Evolutionary conservation across 768 basidiomycete species (phyloP).

Genomic region (Trametes gibbosa): DNA sequence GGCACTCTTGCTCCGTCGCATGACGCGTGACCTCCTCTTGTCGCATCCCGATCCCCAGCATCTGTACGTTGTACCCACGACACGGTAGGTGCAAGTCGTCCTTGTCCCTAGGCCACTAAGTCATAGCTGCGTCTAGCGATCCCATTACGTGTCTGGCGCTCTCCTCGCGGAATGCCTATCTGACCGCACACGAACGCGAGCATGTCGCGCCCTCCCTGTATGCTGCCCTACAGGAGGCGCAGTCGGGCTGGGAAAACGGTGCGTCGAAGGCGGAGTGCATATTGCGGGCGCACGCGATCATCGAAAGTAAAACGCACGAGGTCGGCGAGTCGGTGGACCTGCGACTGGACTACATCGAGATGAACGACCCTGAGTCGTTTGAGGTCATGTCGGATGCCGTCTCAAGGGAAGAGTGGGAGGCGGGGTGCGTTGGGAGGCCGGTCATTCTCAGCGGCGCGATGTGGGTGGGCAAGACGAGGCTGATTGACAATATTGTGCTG

Average conservation of each 20-base stretch:
- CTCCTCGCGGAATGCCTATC: slow-evolving; percentile 88
- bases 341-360: slow-evolving; percentile 79
- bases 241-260: slow-evolving; percentile 52
- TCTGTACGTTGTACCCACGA: slow-evolving; percentile 87
- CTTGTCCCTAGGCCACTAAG: no score
- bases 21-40: slow-evolving; percentile 79
- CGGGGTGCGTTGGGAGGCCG: slow-evolving; percentile 30
- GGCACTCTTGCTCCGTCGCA: slow-evolving; percentile 75
- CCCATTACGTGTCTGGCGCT: slow-evolving; percentile 69
- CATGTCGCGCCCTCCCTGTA: slow-evolving; percentile 66
- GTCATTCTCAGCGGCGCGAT: slow-evolving; percentile 85
- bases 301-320: slow-evolving; percentile 29
- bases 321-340: slow-evolving; percentile 42
- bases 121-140: slow-evolving; percentile 31
- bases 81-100: slow-evolving; percentile 39
- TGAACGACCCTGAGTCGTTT: slow-evolving; percentile 81
- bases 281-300: slow-evolving; percentile 39
- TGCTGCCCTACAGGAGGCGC: slow-evolving; percentile 61
- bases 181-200: slow-evolving; percentile 58
- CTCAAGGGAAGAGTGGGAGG: slow-evolving; percentile 25
- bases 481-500: slow-evolving; percentile 91
- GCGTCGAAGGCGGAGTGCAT: slow-evolving; percentile 50
- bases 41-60: slow-evolving; percentile 68
- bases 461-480: slow-evolving; percentile 79
- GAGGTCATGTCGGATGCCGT: slow-evolving; percentile 47